A percentile compares a stretch with the other conserved stretches of the same genome.
These are phyloP conservation scores for Euphorbia schlechtendalii DNA, from an alignment of 441 rosid species.

Conservation along the genomic window DNA sequence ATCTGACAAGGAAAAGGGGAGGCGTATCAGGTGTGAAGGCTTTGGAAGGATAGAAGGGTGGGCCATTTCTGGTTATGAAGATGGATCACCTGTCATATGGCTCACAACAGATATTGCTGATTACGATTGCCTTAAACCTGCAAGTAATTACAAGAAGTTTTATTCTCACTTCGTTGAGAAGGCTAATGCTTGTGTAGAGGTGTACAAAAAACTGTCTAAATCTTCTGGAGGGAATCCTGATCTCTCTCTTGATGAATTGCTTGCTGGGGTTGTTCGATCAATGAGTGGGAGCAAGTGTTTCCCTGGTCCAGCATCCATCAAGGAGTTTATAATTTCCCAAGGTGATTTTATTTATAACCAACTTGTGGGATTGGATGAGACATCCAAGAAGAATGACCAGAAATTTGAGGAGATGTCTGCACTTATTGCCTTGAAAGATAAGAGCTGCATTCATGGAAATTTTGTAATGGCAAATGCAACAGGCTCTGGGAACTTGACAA, in stretches of 20 bases:
- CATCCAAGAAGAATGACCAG: conserved; percentile 43
- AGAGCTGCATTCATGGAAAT: conserved; percentile 29
- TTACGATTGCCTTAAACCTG: conserved; percentile 67
- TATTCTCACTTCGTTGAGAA: conserved; percentile 57
- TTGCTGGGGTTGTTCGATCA: conserved; percentile 60
- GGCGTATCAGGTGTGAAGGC: conserved; percentile 45
- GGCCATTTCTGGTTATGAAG: conserved; percentile 80
- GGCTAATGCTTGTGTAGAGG: conserved; percentile 56
- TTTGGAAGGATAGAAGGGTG: conserved; percentile 66
- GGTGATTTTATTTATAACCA: conserved; percentile 78
- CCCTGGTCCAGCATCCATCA: conserved; percentile 43
- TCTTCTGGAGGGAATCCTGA: conserved; percentile 62
- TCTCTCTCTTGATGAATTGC: conserved; percentile 62
- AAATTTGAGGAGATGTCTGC: conserved; percentile 49
- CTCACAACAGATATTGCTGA: conserved; percentile 63
- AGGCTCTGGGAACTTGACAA: conserved; percentile 29
- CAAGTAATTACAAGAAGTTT: conserved; percentile 41
- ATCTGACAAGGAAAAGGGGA: conserved; percentile 37
- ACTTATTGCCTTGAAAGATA: conserved; percentile 52
- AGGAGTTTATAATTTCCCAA: conserved; percentile 58
- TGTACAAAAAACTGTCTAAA: conserved; percentile 56
- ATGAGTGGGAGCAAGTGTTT: conserved; percentile 58
- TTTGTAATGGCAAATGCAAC: conserved; percentile 21
- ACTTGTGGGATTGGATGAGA: conserved; percentile 65
- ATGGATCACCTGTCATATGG: conserved; percentile 70